Percentiles rank a stretch among this genome's conserved stretches.
Conservation (phyloP, 2,329 filamentous ascomycete species). For the Ascochyta viciae-villosae region DNA sequence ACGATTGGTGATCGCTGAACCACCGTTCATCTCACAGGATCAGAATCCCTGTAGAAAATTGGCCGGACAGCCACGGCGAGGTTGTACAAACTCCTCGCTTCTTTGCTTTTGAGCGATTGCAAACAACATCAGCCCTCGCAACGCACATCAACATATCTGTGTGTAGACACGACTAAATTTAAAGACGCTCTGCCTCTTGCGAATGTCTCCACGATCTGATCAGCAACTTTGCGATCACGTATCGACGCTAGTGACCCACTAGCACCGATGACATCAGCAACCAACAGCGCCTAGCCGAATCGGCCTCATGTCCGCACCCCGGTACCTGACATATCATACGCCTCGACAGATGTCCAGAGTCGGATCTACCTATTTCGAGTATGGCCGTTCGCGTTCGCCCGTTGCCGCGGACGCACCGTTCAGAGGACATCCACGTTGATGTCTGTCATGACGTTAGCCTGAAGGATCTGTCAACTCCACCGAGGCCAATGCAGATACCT, state of each 20-base stretch:
- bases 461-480: constrained; percentile 11
- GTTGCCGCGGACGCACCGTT: constrained; percentile 2
- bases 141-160: no score
- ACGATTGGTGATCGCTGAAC: constrained; percentile 2
- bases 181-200: neutral
- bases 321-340: constrained; percentile 12
- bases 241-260: constrained; percentile 13
- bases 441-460: constrained; percentile 15
- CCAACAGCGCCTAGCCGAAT: neutral
- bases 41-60: neutral
- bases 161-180: neutral
- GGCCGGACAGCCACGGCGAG: neutral
- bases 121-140: neutral
- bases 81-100: neutral
- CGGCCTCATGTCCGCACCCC: constrained; percentile 15
- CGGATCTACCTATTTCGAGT: neutral
- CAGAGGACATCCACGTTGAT: neutral
- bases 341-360: constrained; percentile 6
- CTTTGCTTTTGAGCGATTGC: constrained; percentile 3
- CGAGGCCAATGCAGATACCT: neutral
- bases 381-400: neutral
- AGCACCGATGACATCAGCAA: constrained; percentile 13
- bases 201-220: constrained; percentile 4
- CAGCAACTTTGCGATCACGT: neutral
- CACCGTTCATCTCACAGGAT: constrained; percentile 17